Base-by-base conservation (phyloP, 1,284 basidiomycete species). In the Kalmanozyma brasiliensis region DNA sequence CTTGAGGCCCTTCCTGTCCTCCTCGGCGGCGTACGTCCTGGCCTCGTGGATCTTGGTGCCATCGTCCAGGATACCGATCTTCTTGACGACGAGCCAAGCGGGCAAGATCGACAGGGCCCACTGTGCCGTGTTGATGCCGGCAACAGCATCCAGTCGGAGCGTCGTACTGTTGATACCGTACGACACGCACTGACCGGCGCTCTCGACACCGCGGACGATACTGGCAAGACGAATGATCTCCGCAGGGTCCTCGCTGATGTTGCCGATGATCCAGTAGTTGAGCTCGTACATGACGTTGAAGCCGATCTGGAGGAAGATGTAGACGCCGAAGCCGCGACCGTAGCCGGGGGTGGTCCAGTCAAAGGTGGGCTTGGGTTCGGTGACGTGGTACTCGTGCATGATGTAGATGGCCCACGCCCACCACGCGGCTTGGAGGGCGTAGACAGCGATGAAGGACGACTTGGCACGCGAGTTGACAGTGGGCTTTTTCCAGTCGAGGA, bases 401-500 rank as follows among this genome's bases (percentile, higher is more conserved):
- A 81, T 67, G 49, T 80, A 73, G 23, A 83, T 74, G 16, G 78
- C 74, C 78, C 80, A 84, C 26, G 79, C 71, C 76, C 80, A 82
- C 45, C 71, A 69, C 14, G 49, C 75, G 17, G 68, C 73, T 32
- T 73, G 58, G 9, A 82, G 35, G 2, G 60, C 32, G 56, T 78
- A 77, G 17, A 82, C 48, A 29, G 53, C 16, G 37, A 74, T n/a
- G 58, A 71, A 83, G 0, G 75, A 60, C 10, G 29, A 52, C 22
- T 71, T 69, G 2, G 69, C 73, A 8, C 81, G 77, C 3, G 40
- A 41, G 62, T 82, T 82, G 47, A 82, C 62, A 0, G 57, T 40
- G 16, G 74, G 34, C 23, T 52, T 52, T 17, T 70, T 72, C 45
- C 52, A 72, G 49, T 84, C 83, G 35, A 84, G 73, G 62, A 77